These are phyloP conservation scores for Pseudogymnoascus sp. DNA, from an alignment of 2,329 filamentous ascomycete genomes.

Conservation along the genomic window DNA sequence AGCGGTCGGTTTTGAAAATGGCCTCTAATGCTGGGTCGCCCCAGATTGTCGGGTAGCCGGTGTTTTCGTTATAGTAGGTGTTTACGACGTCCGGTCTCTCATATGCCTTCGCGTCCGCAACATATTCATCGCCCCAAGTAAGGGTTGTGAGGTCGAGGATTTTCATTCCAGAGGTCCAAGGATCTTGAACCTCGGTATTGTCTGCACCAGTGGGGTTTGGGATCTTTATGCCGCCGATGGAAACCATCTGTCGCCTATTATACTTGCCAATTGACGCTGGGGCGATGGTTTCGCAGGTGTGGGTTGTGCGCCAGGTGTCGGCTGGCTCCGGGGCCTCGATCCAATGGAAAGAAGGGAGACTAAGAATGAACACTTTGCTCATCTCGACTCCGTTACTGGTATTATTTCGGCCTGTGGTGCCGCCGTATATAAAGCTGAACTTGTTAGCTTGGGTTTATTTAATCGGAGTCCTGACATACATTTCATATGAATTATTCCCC, in stretches of 20 bases:
- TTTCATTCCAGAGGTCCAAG: slow-evolving; percentile 10
- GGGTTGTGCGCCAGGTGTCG: slow-evolving; percentile 11
- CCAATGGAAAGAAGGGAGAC: slow-evolving; percentile 18
- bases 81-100: slow-evolving; percentile 13
- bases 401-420: background rate
- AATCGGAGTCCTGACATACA: slow-evolving; percentile 9
- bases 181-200: background rate
- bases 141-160: slow-evolving; percentile 17
- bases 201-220: background rate
- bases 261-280: background rate
- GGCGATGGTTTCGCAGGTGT: slow-evolving; percentile 14
- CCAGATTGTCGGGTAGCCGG: background rate
- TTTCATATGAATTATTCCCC: slow-evolving; percentile 12
- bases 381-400: slow-evolving; percentile 6
- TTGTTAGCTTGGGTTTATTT: background rate
- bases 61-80: slow-evolving; percentile 10
- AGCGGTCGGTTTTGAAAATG: slow-evolving; percentile 5
- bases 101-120: slow-evolving; percentile 11
- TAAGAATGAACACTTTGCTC: slow-evolving; percentile 16
- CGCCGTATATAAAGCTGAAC: slow-evolving; percentile 10
- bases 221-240: slow-evolving; percentile 12
- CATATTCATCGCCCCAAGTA: slow-evolving; percentile 12
- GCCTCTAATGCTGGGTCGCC: background rate
- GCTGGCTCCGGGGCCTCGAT: slow-evolving; percentile 11
- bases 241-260: slow-evolving; percentile 14